phyloP scores from a whole-genome alignment of 306 rosid species.

The Pachyrhizus erosus region DNA sequence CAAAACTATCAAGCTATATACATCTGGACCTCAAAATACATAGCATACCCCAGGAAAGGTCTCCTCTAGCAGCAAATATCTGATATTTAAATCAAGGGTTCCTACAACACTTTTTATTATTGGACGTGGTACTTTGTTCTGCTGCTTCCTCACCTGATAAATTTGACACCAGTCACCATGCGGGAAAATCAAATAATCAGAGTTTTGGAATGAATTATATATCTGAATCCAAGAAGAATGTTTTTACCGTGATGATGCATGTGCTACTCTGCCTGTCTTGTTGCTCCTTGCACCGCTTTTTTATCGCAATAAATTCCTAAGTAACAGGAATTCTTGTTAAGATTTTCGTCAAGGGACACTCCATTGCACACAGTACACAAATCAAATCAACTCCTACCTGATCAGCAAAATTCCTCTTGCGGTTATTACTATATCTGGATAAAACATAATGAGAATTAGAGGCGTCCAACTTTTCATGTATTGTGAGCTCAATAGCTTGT shows the following conservation, averaged over 20 bases:
- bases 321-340: slow-evolving; percentile 36
- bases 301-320: slow-evolving; percentile 75
- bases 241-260: slow-evolving; percentile 71
- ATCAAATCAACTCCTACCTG: slow-evolving; percentile 60
- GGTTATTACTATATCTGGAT: slow-evolving; percentile 61
- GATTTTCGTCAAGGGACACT: slow-evolving; percentile 22
- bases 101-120: slow-evolving; percentile 70
- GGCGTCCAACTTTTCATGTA: slow-evolving; percentile 37
- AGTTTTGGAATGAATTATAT: neutral
- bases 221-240: neutral
- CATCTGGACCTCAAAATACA: neutral
- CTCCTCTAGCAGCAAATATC: slow-evolving; percentile 68
- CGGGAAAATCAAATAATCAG: neutral
- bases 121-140: slow-evolving; percentile 54
- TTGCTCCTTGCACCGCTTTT: slow-evolving; percentile 53
- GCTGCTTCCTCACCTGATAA: slow-evolving; percentile 68
- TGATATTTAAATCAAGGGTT: slow-evolving; percentile 77
- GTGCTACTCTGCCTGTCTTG: slow-evolving; percentile 49
- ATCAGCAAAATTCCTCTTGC: slow-evolving; percentile 69
- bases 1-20: neutral
- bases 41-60: slow-evolving; percentile 73
- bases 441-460: slow-evolving; percentile 56
- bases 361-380: slow-evolving; percentile 6
- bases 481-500: no score
- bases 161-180: slow-evolving; percentile 47